Percentiles rank a stretch among this genome's conserved stretches.
Evolutionary conservation across 371 early-diverging fungal genomes (phyloP).

Genomic region (Syncephalastrum contaminatum): DNA sequence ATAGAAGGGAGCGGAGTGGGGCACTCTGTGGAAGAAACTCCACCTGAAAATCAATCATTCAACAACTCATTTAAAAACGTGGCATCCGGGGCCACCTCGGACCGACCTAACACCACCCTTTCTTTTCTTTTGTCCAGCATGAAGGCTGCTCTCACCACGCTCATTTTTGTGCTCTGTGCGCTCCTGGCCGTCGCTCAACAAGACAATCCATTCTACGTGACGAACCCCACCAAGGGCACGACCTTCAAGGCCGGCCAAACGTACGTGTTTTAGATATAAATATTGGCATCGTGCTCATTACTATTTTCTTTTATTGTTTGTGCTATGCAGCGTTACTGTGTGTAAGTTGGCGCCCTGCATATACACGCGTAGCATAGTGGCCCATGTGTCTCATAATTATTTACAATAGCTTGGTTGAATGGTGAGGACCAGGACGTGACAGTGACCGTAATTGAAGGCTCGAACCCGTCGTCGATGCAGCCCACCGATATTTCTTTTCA

Average conservation of each 20-base stretch:
- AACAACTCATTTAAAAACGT: no score
- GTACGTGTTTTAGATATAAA: neutral
- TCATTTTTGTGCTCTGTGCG: constrained; percentile 7
- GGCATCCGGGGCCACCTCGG: no score
- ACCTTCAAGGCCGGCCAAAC: constrained; percentile 10
- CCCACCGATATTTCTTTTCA: constrained; percentile 9
- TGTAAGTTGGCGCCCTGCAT: constrained; percentile 1
- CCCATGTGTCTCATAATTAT: neutral
- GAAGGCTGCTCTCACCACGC: constrained; percentile 9
- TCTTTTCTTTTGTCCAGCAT: neutral
- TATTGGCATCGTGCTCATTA: neutral
- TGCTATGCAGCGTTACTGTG: neutral
- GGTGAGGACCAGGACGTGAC: constrained; percentile 10
- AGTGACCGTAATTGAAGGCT: constrained; percentile 10
- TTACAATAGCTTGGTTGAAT: constrained; percentile 7
- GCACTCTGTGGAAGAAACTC: no score
- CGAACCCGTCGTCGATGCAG: constrained; percentile 6
- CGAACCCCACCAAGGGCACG: constrained; percentile 6
- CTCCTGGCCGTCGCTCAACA: constrained; percentile 8
- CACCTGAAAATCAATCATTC: no score
- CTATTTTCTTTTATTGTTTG: neutral
- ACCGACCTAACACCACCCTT: no score
- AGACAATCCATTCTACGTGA: constrained; percentile 10
- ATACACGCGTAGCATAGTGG: neutral
- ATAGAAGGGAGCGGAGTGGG: no score